phyloP scores from a whole-genome alignment of 2,329 filamentous ascomycete genomes.

The Hypoxylon sp. region DNA sequence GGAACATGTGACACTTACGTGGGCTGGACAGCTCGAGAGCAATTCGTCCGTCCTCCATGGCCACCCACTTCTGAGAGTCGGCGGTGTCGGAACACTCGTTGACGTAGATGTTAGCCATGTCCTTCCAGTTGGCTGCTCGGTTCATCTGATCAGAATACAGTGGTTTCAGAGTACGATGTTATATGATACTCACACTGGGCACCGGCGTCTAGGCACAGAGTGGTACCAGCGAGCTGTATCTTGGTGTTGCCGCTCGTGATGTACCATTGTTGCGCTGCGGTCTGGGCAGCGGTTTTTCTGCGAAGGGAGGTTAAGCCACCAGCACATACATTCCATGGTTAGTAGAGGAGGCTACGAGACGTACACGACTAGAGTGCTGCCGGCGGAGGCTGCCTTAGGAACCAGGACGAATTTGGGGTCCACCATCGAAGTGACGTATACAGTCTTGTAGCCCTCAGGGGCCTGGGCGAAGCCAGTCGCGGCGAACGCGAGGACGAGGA shows the following conservation, averaged over 20 bases:
- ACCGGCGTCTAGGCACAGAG: conserved; percentile 57
- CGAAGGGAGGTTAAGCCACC: conserved; percentile 8
- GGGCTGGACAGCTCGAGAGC: conserved; percentile 52
- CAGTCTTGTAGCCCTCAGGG: conserved; percentile 54
- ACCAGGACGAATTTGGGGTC: conserved; percentile 57
- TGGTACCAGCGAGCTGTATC: conserved; percentile 54
- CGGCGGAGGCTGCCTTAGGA: conserved; percentile 49
- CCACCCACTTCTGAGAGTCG: conserved; percentile 53
- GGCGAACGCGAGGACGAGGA: conserved; percentile 51
- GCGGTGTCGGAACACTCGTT: conserved; percentile 51
- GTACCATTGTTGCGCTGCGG: conserved; percentile 57
- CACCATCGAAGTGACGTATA: conserved; percentile 56
- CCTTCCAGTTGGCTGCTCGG: conserved; percentile 54
- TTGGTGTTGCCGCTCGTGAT: conserved; percentile 51
- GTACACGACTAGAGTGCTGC: conserved; percentile 54
- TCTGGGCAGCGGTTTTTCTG: conserved; percentile 51
- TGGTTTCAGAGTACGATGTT: conserved; percentile 9
- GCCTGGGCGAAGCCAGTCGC: conserved; percentile 52
- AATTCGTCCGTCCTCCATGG: conserved; percentile 55
- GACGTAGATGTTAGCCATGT: conserved; percentile 54
- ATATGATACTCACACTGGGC: conserved; percentile 44
- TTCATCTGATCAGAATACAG: background rate
- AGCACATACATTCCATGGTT: background rate
- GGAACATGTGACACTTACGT: conserved; percentile 45
- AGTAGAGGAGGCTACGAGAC: conserved; percentile 24